phyloP scores from a whole-genome alignment of 2,329 filamentous ascomycete species.

The Colletotrichum godetiae region DNA sequence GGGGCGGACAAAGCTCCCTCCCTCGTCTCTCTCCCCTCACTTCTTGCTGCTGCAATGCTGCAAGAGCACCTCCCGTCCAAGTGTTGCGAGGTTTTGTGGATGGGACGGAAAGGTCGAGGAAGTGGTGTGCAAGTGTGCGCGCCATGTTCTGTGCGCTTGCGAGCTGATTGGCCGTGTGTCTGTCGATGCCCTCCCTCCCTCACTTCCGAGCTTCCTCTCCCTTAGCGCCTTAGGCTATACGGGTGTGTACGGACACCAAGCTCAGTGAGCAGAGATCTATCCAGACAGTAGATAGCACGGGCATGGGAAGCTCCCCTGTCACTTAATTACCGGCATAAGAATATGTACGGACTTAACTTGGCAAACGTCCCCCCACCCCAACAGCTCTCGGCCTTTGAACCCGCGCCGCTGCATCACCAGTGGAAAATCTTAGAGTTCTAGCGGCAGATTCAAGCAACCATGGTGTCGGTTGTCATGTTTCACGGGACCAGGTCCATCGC shows the following conservation, averaged over 20 bases:
- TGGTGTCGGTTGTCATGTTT: constrained; percentile 26
- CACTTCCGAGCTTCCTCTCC: neutral
- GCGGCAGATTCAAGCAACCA: neutral
- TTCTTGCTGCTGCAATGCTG: neutral
- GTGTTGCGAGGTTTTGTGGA: neutral
- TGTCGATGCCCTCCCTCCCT: neutral
- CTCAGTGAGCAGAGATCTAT: neutral
- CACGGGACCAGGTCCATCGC: constrained; percentile 3
- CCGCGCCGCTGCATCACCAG: neutral
- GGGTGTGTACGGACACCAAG: neutral
- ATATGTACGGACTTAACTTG: neutral
- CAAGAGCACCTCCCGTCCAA: neutral
- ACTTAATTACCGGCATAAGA: neutral
- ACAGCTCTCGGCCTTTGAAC: neutral
- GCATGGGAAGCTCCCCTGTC: neutral
- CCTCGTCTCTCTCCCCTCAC: neutral
- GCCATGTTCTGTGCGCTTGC: neutral
- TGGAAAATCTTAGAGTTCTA: constrained; percentile 5
- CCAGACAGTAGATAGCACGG: neutral
- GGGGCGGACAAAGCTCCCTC: constrained; percentile 13
- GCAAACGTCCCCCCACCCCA: neutral
- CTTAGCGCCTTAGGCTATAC: neutral
- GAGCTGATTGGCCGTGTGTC: neutral
- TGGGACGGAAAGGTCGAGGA: constrained; percentile 1
- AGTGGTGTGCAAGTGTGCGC: neutral